Percentiles rank a stretch among this genome's conserved stretches.
Evolutionary conservation across 768 basidiomycete genomes (phyloP).

Genomic region (Auricularia auricula-judae): DNA sequence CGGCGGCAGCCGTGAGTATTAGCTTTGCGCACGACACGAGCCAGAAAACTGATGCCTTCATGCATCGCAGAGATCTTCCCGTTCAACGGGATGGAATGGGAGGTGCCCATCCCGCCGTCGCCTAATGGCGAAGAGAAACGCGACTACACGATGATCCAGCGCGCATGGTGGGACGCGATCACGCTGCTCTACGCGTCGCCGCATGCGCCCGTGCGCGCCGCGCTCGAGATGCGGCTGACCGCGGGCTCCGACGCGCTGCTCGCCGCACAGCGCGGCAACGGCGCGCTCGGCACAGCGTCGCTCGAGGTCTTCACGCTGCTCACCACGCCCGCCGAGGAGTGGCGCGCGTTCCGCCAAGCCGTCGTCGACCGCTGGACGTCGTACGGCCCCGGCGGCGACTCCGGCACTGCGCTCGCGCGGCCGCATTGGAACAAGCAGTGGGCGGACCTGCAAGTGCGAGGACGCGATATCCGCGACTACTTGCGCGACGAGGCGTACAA

Average conservation of each 20-base stretch:
- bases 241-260: slow-evolving; percentile 3
- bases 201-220: slow-evolving; percentile 4
- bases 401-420: background rate
- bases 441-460: slow-evolving; percentile 4
- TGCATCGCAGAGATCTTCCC: slow-evolving; percentile 1
- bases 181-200: slow-evolving; percentile 6
- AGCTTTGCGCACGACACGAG: no score
- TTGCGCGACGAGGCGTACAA: slow-evolving; percentile 16
- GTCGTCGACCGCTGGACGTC: slow-evolving; percentile 6
- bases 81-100: slow-evolving; percentile 8
- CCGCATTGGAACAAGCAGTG: slow-evolving; percentile 9
- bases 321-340: slow-evolving; percentile 4
- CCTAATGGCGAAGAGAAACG: background rate
- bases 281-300: slow-evolving; percentile 1
- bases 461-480: slow-evolving; percentile 5
- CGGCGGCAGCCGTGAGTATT: slow-evolving; percentile 6
- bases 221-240: slow-evolving; percentile 8
- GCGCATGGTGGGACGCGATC: slow-evolving; percentile 8
- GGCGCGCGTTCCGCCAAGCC: slow-evolving; percentile 3
- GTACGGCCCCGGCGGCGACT: background rate
- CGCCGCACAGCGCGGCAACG: slow-evolving; percentile 6
- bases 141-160: slow-evolving; percentile 5
- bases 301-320: slow-evolving; percentile 6
- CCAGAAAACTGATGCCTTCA: no score
- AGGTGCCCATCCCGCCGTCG: slow-evolving; percentile 1